Evolutionary conservation across 179 eudicot genomes (phyloP).

Genomic region (Spinacia oleracea): DNA sequence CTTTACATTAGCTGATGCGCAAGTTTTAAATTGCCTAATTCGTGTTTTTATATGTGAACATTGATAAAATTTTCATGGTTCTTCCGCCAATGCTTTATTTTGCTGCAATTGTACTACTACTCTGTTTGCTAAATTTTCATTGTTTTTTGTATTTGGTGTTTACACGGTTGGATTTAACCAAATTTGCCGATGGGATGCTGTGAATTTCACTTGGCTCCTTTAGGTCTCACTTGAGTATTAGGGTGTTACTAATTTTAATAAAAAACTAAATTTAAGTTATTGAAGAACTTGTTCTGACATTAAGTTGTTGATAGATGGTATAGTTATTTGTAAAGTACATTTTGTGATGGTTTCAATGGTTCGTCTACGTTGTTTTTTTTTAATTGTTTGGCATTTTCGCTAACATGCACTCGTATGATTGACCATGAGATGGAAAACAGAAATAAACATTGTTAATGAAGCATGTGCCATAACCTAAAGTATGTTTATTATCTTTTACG

Average conservation of each 20-base stretch:
- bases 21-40: neutral
- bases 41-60: neutral
- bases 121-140: too few species aligned
- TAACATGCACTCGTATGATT: too few species aligned
- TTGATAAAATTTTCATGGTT: neutral
- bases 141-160: too few species aligned
- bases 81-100: neutral
- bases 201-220: neutral
- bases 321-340: too few species aligned
- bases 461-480: too few species aligned
- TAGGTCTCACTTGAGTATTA: too few species aligned
- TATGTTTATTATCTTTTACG: neutral
- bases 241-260: too few species aligned
- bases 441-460: too few species aligned
- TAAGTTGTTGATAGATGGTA: neutral
- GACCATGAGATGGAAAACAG: too few species aligned
- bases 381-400: too few species aligned
- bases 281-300: neutral
- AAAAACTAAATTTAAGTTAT: neutral
- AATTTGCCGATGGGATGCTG: neutral
- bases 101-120: conserved; percentile 4
- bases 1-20: neutral
- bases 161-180: neutral
- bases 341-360: too few species aligned
- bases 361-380: too few species aligned